Conservation (phyloP, 345 rosid species). For the Ceriops zippeliana region DNA sequence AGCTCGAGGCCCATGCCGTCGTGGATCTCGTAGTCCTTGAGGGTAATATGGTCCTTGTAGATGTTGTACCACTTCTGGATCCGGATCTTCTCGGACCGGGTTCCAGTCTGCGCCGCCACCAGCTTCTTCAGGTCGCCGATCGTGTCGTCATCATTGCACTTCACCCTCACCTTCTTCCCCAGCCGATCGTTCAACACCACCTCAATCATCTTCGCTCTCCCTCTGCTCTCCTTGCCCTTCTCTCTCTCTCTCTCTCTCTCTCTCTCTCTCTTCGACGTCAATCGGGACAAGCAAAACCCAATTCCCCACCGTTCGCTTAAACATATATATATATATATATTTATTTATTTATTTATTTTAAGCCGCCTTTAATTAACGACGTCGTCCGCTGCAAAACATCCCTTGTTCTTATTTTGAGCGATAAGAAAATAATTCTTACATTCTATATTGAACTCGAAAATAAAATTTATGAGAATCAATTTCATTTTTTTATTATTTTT, state of each 20-base stretch:
- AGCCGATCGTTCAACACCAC: conserved; percentile 38
- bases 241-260: too few relatives aligned
- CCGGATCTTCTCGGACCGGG: conserved; percentile 46
- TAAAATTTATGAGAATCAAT: too few relatives aligned
- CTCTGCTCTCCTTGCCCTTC: background rate
- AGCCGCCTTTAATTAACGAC: too few relatives aligned
- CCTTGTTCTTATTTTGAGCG: too few relatives aligned
- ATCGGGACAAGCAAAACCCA: background rate
- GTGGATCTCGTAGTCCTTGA: conserved; percentile 34
- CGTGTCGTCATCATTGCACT: conserved; percentile 34
- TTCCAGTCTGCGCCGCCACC: conserved; percentile 41
- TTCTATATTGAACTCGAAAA: too few relatives aligned
- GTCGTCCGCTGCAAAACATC: too few relatives aligned
- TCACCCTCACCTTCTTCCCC: conserved; percentile 37
- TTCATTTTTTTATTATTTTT: too few relatives aligned
- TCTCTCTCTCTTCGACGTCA: background rate
- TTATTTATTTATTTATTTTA: too few relatives aligned
- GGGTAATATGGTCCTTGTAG: conserved; percentile 38
- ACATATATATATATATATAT: too few relatives aligned
- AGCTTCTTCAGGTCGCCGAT: conserved; percentile 44
- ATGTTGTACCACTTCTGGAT: conserved; percentile 45
- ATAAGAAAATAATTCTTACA: too few relatives aligned
- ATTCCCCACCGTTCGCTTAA: background rate
- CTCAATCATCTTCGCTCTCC: conserved; percentile 27
- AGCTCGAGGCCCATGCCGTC: conserved; percentile 43